A percentile compares a stretch with the other conserved stretches of the same genome.
These are phyloP conservation scores for Trametes polyzona DNA, from an alignment of 1,284 basidiomycete genomes.

Conservation along the genomic window DNA sequence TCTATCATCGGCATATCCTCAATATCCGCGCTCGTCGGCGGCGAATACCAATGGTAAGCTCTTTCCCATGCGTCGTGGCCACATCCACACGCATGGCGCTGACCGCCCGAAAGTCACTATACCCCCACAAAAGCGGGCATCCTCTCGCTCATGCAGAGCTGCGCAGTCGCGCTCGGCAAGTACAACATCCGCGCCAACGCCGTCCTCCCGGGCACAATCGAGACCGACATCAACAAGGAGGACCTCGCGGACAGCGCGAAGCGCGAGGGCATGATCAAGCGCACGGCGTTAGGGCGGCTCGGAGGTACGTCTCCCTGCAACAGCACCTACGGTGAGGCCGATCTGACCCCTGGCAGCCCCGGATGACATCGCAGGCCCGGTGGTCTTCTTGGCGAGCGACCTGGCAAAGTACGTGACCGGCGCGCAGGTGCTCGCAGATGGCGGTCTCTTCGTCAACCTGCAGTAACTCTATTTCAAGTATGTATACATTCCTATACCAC, in stretches of 20 bases:
- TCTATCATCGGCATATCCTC: conserved; percentile 78
- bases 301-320: conserved; percentile 48
- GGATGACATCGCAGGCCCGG: conserved; percentile 78
- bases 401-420: conserved; percentile 78
- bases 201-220: conserved; percentile 73
- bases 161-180: conserved; percentile 77
- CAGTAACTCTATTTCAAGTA: conserved; percentile 47
- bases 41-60: conserved; percentile 67
- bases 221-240: conserved; percentile 79
- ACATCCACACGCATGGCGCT: conserved; percentile 6
- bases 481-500: neutral
- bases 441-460: conserved; percentile 79
- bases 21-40: conserved; percentile 81
- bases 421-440: conserved; percentile 74
- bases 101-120: conserved; percentile 56
- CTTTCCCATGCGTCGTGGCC: neutral
- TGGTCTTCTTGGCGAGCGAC: conserved; percentile 77
- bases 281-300: conserved; percentile 71
- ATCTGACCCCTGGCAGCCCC: conserved; percentile 45
- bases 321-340: neutral
- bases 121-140: conserved; percentile 85
- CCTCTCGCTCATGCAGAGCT: conserved; percentile 83
- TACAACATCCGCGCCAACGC: conserved; percentile 78
- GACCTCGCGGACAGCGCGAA: conserved; percentile 69
- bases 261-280: conserved; percentile 65